Percentiles rank a stretch among this genome's conserved stretches.
Evolutionary conservation across 2,329 filamentous ascomycete genomes (phyloP).

Genomic region (Phoma sp.): DNA sequence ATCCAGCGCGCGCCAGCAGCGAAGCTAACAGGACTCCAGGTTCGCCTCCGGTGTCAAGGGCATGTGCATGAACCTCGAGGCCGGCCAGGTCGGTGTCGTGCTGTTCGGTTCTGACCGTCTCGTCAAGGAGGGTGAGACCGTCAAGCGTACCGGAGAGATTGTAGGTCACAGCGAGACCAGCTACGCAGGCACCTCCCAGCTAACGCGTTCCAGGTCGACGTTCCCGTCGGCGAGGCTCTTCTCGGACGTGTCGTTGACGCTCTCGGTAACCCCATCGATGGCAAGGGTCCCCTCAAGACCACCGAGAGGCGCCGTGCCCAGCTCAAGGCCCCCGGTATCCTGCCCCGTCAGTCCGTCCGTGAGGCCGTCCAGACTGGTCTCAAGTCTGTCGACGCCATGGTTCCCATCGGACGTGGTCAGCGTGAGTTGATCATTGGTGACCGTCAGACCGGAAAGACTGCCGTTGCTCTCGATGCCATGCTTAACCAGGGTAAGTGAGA

Average conservation of each 20-base stretch:
- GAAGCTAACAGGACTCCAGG: slow-evolving; percentile 59
- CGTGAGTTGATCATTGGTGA: slow-evolving; percentile 99
- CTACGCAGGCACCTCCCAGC: not conserved
- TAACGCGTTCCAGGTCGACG: slow-evolving; percentile 75
- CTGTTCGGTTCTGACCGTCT: slow-evolving; percentile 99
- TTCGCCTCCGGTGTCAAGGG: slow-evolving; percentile 99
- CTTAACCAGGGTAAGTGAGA: slow-evolving; percentile 89
- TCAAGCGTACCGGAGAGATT: slow-evolving; percentile 99
- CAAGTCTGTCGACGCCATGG: slow-evolving; percentile 99
- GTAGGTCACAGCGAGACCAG: slow-evolving; percentile 63
- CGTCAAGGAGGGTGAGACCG: slow-evolving; percentile 98
- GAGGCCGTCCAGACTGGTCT: slow-evolving; percentile 99
- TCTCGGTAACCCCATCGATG: slow-evolving; percentile 98
- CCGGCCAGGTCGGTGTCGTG: slow-evolving; percentile 99
- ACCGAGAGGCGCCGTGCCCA: slow-evolving; percentile 93
- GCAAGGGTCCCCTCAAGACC: slow-evolving; percentile 96
- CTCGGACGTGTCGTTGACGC: slow-evolving; percentile 98
- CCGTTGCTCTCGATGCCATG: slow-evolving; percentile 96
- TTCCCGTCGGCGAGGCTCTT: slow-evolving; percentile 89
- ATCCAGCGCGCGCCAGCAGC: slow-evolving; percentile 13
- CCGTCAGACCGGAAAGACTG: slow-evolving; percentile 99
- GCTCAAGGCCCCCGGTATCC: slow-evolving; percentile 98
- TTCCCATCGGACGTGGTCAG: slow-evolving; percentile 99
- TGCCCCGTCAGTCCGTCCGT: slow-evolving; percentile 96
- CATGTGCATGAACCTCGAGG: slow-evolving; percentile 99